A percentile compares a stretch with the other conserved stretches of the same genome.
Conservation (phyloP, 257 asterid species). For the Nicotiana undulata region DNA sequence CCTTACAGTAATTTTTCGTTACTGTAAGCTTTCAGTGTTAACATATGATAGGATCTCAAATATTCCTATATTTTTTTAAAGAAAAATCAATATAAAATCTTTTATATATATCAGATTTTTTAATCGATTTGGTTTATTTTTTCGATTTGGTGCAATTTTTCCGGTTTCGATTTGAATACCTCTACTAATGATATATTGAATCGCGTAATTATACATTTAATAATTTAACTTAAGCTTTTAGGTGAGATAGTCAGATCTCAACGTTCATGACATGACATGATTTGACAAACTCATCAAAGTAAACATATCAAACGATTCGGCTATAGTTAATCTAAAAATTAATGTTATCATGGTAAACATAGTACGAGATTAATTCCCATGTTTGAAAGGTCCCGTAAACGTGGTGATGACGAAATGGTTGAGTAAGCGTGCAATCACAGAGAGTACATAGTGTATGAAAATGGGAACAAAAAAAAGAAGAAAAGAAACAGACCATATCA, state of each 20-base stretch:
- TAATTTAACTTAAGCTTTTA: not conserved
- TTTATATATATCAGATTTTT: too few species aligned
- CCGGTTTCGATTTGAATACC: too few species aligned
- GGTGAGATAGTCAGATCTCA: not conserved
- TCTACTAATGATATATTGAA: not conserved
- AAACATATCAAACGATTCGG: not conserved
- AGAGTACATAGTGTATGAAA: constrained; percentile 23
- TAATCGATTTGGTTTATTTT: too few species aligned
- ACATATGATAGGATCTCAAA: too few species aligned
- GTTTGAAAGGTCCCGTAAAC: constrained; percentile 25
- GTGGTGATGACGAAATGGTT: constrained; percentile 63
- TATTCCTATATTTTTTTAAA: too few species aligned
- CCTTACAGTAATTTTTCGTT: too few species aligned
- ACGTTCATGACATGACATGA: not conserved
- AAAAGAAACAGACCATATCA: not conserved
- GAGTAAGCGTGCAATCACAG: constrained; percentile 71
- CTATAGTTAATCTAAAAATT: not conserved
- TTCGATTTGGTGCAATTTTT: too few species aligned
- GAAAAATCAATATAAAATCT: too few species aligned
- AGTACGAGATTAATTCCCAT: constrained; percentile 10
- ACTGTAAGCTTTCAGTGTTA: too few species aligned
- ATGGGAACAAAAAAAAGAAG: constrained; percentile 1
- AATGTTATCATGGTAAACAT: not conserved
- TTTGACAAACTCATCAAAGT: not conserved
- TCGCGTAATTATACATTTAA: not conserved